Conservation (phyloP, 2,329 filamentous ascomycete species). For the Corinectria fuckeliana region DNA sequence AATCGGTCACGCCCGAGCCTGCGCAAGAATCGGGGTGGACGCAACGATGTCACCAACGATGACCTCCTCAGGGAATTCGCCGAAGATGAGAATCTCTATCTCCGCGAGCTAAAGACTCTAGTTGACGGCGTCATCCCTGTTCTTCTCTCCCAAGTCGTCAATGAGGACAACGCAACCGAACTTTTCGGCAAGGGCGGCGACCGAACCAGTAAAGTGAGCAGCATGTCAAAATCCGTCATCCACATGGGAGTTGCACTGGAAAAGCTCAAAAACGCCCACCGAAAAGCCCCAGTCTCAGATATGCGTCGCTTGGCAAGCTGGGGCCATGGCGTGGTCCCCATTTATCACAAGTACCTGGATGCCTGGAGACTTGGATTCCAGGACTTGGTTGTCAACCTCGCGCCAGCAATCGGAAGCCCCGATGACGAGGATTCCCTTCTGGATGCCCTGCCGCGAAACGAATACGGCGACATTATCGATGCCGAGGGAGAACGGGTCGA, state of each 20-base stretch:
- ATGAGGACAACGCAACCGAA: slow-evolving; percentile 68
- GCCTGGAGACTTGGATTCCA: slow-evolving; percentile 94
- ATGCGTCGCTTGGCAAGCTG: slow-evolving; percentile 76
- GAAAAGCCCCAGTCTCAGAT: slow-evolving; percentile 77
- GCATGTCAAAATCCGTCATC: slow-evolving; percentile 84
- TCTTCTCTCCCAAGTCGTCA: slow-evolving; percentile 82
- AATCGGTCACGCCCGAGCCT: slow-evolving; percentile 80
- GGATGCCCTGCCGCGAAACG: slow-evolving; percentile 65
- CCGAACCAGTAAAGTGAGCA: slow-evolving; percentile 59
- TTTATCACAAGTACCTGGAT: slow-evolving; percentile 85
- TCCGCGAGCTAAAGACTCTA: slow-evolving; percentile 87
- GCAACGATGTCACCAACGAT: slow-evolving; percentile 71
- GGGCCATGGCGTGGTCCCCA: slow-evolving; percentile 77
- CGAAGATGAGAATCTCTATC: slow-evolving; percentile 86
- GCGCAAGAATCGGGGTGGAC: slow-evolving; percentile 71
- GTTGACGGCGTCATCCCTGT: slow-evolving; percentile 96
- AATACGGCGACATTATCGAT: slow-evolving; percentile 71
- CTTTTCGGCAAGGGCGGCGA: slow-evolving; percentile 69
- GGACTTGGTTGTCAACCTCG: slow-evolving; percentile 91
- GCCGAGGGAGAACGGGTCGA: slow-evolving; percentile 88
- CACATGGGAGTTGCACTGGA: slow-evolving; percentile 93
- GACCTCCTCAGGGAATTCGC: slow-evolving; percentile 82
- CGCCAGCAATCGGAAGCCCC: slow-evolving; percentile 62
- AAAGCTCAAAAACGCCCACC: slow-evolving; percentile 80
- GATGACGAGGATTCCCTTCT: slow-evolving; percentile 68